phyloP scores from a whole-genome alignment of 352 stramenopile species.

The Globisporangium cylindrosporum region DNA sequence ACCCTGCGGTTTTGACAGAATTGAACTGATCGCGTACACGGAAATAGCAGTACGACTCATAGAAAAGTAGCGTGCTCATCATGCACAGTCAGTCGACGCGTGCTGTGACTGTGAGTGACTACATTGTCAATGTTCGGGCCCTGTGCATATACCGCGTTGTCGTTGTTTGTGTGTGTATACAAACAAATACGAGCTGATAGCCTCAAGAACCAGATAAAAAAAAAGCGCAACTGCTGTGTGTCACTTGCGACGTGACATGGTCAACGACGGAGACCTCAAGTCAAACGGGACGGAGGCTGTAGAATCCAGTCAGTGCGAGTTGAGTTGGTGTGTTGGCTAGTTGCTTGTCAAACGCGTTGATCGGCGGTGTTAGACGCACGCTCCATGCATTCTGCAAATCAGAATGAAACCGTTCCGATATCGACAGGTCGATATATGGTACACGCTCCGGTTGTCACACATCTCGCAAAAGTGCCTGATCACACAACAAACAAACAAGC shows the following conservation, averaged over 20 bases:
- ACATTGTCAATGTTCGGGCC: no score
- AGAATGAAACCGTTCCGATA: not conserved
- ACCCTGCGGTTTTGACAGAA: not conserved
- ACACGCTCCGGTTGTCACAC: not conserved
- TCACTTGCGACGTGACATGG: not conserved
- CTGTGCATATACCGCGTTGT: no score
- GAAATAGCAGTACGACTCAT: not conserved
- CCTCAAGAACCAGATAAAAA: not conserved
- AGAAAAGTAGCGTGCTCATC: not conserved
- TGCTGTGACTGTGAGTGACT: not conserved
- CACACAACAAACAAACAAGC: not conserved
- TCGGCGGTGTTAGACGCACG: not conserved
- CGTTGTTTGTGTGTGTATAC: not conserved
- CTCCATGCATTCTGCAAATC: not conserved
- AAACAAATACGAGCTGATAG: not conserved
- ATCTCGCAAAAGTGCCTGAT: not conserved
- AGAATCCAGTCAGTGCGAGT: not conserved
- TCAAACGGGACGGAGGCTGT: not conserved
- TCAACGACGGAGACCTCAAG: not conserved
- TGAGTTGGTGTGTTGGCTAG: no score
- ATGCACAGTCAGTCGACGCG: not conserved
- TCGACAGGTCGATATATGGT: not conserved
- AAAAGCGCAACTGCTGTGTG: not conserved
- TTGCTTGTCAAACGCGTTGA: not conserved
- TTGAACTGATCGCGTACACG: not conserved